Percentiles rank a stretch among this genome's conserved stretches.
These are phyloP conservation scores for Cairneyella variabilis DNA, from an alignment of 495 filamentous ascomycete species.

Conservation along the genomic window DNA sequence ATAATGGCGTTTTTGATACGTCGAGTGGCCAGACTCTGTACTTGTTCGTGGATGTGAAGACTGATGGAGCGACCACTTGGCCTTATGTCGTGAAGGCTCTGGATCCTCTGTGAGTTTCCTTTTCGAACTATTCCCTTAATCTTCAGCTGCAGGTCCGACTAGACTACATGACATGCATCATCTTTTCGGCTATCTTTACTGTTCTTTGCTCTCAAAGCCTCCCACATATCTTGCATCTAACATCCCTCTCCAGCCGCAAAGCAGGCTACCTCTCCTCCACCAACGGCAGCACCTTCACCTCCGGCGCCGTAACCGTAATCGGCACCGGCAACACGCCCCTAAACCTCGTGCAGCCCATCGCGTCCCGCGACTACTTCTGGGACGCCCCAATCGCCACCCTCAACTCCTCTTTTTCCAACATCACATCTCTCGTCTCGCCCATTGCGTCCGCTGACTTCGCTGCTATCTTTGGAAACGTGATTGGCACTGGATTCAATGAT, in stretches of 20 bases:
- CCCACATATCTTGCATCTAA: too few species aligned
- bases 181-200: too few species aligned
- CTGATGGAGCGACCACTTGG: constrained; percentile 43
- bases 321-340: constrained; percentile 76
- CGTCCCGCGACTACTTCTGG: constrained; percentile 57
- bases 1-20: constrained; percentile 58
- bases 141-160: too few species aligned
- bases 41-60: constrained; percentile 72
- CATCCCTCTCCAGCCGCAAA: constrained; percentile 18
- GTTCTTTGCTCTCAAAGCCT: too few species aligned
- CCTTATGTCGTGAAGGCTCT: constrained; percentile 57
- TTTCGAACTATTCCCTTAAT: not conserved
- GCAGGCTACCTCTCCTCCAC: constrained; percentile 38
- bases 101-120: constrained; percentile 50
- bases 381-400: constrained; percentile 54
- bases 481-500: constrained; percentile 17
- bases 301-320: constrained; percentile 67
- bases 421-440: constrained; percentile 45
- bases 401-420: constrained; percentile 36
- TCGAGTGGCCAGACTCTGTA: constrained; percentile 48
- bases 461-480: constrained; percentile 32
- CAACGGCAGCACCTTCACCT: constrained; percentile 33
- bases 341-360: constrained; percentile 44
- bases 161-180: too few species aligned
- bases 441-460: constrained; percentile 47